Evolutionary conservation across 495 filamentous ascomycete genomes (phyloP), one percentile per base, ranked within the genome.

Genomic region (Peziza echinospora): DNA sequence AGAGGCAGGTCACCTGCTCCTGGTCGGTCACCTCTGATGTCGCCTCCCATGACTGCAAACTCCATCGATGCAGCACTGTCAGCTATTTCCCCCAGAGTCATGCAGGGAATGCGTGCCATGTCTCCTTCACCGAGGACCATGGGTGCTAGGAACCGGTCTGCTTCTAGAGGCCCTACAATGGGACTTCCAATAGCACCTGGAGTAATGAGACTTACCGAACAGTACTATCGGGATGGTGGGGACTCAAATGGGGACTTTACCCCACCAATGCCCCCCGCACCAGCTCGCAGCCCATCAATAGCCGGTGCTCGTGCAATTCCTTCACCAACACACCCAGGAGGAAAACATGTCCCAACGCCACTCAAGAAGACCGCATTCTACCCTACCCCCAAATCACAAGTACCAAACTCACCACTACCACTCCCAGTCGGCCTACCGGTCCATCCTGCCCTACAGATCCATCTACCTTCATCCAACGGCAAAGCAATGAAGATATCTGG

Each of bases 371-470:
- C 55, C 19, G 25, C 58, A n/a, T 59, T 59, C 28, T 52, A 52
- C 5, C 54, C 58, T 30, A 56, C 58, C 7, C 56, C 56, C 2
- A 56, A 56, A 22, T 49, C 52, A 41, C 39, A 50, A 17, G 53
- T 50, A 13, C 53, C 56, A 3, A 44, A 48, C 19, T 59, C 56
- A 2, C 57, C 56, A 1, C 56, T 56, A 9, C 57, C 57, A 11
- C 48, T 60, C 13, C 57, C 57, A 5, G 44, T 56, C 2, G 56
- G 59, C 41, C 49, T 60, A 16, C 57, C 57, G 0, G 56, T 60
- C 7, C 57, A 60, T 23, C 53, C 53, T 19, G 53, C 57, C 2
- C 26, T 60, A 21, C 50, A 59, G 23, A 50, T 59, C 53, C 46
- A 59, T 22, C 50, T 60, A 11, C 16, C 41, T 5, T 43, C 41